A percentile compares a stretch with the other conserved stretches of the same genome.
phyloP scores from a whole-genome alignment of 2,329 filamentous ascomycete genomes.

The Nigrospora sphaerica region DNA sequence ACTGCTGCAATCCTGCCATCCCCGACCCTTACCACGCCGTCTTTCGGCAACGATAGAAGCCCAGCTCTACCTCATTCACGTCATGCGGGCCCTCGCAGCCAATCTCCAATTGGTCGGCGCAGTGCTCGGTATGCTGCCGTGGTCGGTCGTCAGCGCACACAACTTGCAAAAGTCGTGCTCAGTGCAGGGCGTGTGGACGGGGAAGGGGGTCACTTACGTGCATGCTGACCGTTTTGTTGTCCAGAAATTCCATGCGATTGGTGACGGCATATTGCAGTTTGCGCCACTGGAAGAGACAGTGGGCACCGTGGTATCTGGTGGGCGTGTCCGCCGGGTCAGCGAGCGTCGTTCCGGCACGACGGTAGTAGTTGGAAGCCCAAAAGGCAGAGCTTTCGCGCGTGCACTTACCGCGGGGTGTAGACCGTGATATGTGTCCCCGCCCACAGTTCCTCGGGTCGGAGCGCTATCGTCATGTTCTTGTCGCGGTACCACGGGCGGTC shows the following conservation, averaged over 20 bases:
- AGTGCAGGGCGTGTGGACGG: neutral
- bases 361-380: no score
- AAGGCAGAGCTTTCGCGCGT: neutral
- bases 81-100: slow-evolving; percentile 6
- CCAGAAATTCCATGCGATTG: slow-evolving; percentile 8
- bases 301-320: slow-evolving; percentile 4
- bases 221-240: slow-evolving; percentile 10
- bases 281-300: slow-evolving; percentile 13
- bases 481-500: slow-evolving; percentile 9
- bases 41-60: slow-evolving; percentile 11
- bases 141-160: neutral
- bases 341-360: no score
- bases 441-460: slow-evolving; percentile 7
- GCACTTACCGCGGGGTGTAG: slow-evolving; percentile 6
- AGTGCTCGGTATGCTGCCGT: slow-evolving; percentile 2
- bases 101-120: slow-evolving; percentile 7
- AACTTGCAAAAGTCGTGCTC: neutral
- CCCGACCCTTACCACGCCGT: slow-evolving; percentile 7
- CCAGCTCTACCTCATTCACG: slow-evolving; percentile 8
- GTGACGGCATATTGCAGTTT: slow-evolving; percentile 12
- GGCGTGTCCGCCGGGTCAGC: no score
- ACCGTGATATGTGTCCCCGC: slow-evolving; percentile 7
- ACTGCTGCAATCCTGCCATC: neutral
- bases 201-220: neutral
- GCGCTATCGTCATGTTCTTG: slow-evolving; percentile 8